These are phyloP conservation scores for Ustilago curta DNA, from an alignment of 1,284 basidiomycete genomes.

Conservation along the genomic window DNA sequence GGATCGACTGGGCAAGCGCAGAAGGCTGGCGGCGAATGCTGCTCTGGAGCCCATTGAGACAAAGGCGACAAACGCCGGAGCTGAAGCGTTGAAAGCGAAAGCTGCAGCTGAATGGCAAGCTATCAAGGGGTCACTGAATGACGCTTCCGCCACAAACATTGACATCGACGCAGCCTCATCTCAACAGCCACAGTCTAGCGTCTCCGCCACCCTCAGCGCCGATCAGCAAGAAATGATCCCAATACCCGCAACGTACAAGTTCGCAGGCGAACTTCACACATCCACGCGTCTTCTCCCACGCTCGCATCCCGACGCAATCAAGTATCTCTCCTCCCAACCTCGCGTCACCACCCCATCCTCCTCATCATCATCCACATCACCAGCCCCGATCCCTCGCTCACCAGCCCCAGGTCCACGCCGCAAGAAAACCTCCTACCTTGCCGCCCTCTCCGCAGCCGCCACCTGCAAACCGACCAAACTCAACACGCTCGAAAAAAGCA, in stretches of 20 bases:
- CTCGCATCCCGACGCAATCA: slow-evolving; percentile 55
- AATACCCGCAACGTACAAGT: slow-evolving; percentile 49
- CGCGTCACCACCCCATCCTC: slow-evolving; percentile 3
- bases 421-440: slow-evolving; percentile 51
- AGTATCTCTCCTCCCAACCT: slow-evolving; percentile 36
- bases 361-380: slow-evolving; percentile 8
- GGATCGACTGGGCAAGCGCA: slow-evolving; percentile 33
- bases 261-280: slow-evolving; percentile 49
- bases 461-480: slow-evolving; percentile 58
- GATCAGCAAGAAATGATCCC: slow-evolving; percentile 39
- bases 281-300: slow-evolving; percentile 38
- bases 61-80: neutral
- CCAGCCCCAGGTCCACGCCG: slow-evolving; percentile 35
- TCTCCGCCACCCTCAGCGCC: neutral
- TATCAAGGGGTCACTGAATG: slow-evolving; percentile 19
- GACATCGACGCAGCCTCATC: neutral
- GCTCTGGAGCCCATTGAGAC: neutral
- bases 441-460: slow-evolving; percentile 44
- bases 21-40: slow-evolving; percentile 10
- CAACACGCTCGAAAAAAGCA: slow-evolving; percentile 68
- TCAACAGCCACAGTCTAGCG: neutral
- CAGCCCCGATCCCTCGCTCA: neutral
- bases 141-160: neutral
- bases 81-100: slow-evolving; percentile 15
- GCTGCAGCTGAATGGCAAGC: slow-evolving; percentile 33